Percentiles rank a stretch among this genome's conserved stretches.
Conservation (phyloP, 2,329 filamentous ascomycete genomes). For the Blastomyces emzantsi region DNA sequence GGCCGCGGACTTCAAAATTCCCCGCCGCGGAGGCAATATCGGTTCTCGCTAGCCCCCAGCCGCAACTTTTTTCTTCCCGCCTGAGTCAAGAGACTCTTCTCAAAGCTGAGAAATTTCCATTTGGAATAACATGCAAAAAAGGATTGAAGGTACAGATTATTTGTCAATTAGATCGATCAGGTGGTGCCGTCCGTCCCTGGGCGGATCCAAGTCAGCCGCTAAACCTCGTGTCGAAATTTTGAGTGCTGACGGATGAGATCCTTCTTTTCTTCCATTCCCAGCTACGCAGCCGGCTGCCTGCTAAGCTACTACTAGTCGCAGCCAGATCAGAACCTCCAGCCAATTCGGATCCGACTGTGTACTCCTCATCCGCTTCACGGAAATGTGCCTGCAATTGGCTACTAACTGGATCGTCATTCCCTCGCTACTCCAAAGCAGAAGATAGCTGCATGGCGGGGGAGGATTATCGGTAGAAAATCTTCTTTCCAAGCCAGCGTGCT, state of each 20-base stretch:
- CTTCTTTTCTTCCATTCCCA: constrained; percentile 3
- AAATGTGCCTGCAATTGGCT: neutral
- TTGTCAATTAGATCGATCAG: neutral
- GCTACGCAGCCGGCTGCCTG: neutral
- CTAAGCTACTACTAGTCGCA: neutral
- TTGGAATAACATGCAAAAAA: neutral
- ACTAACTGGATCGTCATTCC: neutral
- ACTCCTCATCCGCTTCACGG: neutral
- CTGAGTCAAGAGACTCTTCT: neutral
- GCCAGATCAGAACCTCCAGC: neutral
- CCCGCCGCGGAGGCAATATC: neutral
- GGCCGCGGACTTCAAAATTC: neutral
- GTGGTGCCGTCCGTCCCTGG: neutral
- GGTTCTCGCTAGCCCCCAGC: neutral
- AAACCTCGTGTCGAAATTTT: neutral
- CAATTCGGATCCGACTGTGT: neutral
- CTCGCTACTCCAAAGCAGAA: neutral
- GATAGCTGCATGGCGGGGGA: neutral
- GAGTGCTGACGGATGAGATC: constrained; percentile 7
- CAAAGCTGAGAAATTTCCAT: neutral
- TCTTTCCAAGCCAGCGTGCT: neutral
- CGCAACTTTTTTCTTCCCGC: neutral
- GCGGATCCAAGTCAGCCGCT: constrained; percentile 1
- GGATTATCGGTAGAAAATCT: neutral
- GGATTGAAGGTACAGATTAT: neutral